Percentiles rank a stretch among this genome's conserved stretches.
These are phyloP conservation scores for Fusarium burgessii DNA, from an alignment of 2,329 filamentous ascomycete species.

Conservation along the genomic window DNA sequence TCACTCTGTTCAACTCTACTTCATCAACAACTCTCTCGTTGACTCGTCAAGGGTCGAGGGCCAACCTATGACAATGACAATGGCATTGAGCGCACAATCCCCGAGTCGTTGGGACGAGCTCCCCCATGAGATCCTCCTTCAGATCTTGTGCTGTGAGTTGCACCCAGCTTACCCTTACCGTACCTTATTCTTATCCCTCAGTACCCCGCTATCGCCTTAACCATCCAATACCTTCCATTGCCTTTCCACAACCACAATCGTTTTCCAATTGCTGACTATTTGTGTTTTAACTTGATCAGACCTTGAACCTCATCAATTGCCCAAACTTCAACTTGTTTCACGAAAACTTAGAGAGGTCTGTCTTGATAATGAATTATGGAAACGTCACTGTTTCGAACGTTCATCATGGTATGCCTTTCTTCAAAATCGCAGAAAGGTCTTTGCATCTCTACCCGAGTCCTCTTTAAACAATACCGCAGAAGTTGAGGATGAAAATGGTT, in stretches of 20 bases:
- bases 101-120: conserved; percentile 60
- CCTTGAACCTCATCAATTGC: conserved; percentile 59
- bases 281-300: conserved; percentile 40
- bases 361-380: conserved; percentile 83
- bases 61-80: conserved; percentile 30
- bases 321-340: conserved; percentile 76
- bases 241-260: neutral
- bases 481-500: conserved; percentile 6
- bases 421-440: conserved; percentile 54
- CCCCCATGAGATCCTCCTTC: conserved; percentile 72
- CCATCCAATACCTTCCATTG: neutral
- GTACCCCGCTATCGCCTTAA: conserved; percentile 33
- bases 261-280: conserved; percentile 34
- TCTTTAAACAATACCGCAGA: conserved; percentile 15
- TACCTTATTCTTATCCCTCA: conserved; percentile 30
- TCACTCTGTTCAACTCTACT: neutral
- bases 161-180: conserved; percentile 12
- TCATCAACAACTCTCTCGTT: neutral
- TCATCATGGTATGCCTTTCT: conserved; percentile 75
- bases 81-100: conserved; percentile 42
- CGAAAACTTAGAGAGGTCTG: conserved; percentile 73
- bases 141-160: conserved; percentile 71
- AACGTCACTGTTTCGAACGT: conserved; percentile 76
- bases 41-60: neutral
- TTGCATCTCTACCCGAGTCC: conserved; percentile 42